Conservation (phyloP, 2,329 filamentous ascomycete species). For the Pseudogymnoascus sp. region DNA sequence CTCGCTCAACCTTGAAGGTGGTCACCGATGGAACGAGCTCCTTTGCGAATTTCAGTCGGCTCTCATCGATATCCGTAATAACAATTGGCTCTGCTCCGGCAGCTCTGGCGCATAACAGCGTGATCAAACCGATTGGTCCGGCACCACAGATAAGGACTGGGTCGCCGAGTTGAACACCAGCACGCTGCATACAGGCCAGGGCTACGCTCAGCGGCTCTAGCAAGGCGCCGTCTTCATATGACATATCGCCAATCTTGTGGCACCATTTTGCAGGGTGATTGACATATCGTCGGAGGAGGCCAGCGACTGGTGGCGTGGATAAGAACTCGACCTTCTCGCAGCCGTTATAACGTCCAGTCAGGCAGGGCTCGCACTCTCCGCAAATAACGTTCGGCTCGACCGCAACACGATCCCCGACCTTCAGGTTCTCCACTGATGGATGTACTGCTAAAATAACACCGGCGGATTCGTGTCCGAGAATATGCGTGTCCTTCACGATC, state of each 20-base stretch:
- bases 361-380: slow-evolving; percentile 79
- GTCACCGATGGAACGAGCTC: slow-evolving; percentile 69
- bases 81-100: slow-evolving; percentile 86
- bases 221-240: slow-evolving; percentile 82
- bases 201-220: slow-evolving; percentile 86
- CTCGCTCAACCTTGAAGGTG: slow-evolving; percentile 68
- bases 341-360: slow-evolving; percentile 91
- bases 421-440: slow-evolving; percentile 67
- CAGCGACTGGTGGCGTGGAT: slow-evolving; percentile 82
- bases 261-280: slow-evolving; percentile 94
- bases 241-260: slow-evolving; percentile 91
- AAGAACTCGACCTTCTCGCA: slow-evolving; percentile 81
- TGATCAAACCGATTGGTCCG: slow-evolving; percentile 87
- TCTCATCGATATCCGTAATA: slow-evolving; percentile 90
- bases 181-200: slow-evolving; percentile 78
- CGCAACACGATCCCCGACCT: slow-evolving; percentile 83
- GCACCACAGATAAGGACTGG: slow-evolving; percentile 84
- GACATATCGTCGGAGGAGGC: slow-evolving; percentile 83
- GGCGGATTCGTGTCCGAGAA: slow-evolving; percentile 89
- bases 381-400: slow-evolving; percentile 94
- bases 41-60: slow-evolving; percentile 75
- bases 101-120: slow-evolving; percentile 72
- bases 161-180: slow-evolving; percentile 74
- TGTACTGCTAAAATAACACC: slow-evolving; percentile 76
- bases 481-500: slow-evolving; percentile 82